Conservation (phyloP, 1,284 basidiomycete genomes). For the Farysia itapuensis region DNA sequence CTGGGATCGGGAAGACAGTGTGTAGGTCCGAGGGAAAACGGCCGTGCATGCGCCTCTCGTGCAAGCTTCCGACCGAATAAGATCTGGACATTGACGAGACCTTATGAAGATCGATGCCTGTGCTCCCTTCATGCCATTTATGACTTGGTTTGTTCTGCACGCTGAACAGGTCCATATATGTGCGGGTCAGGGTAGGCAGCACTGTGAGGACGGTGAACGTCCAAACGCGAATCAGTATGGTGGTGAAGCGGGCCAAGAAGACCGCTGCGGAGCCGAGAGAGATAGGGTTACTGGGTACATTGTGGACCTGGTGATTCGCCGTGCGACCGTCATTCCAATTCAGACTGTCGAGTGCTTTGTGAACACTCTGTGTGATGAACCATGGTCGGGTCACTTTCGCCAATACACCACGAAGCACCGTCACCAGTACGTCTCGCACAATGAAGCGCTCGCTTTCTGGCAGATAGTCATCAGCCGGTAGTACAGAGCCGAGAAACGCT, state of each 20-base stretch:
- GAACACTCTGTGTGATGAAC: slow-evolving; percentile 36
- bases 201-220: slow-evolving; percentile 10
- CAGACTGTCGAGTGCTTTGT: slow-evolving; percentile 24
- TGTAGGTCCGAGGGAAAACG: slow-evolving; percentile 18
- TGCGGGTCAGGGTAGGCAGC: slow-evolving; percentile 16
- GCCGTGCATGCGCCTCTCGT: slow-evolving; percentile 34
- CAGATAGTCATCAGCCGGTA: slow-evolving; percentile 32
- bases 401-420: slow-evolving; percentile 25
- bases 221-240: slow-evolving; percentile 12
- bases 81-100: slow-evolving; percentile 9
- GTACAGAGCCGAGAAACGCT: slow-evolving; percentile 17
- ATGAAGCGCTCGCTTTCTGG: slow-evolving; percentile 38
- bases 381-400: slow-evolving; percentile 26
- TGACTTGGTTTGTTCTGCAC: slow-evolving; percentile 6
- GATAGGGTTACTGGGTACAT: neutral
- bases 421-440: slow-evolving; percentile 33
- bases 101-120: neutral
- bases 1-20: neutral
- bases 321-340: slow-evolving; percentile 5
- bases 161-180: slow-evolving; percentile 33
- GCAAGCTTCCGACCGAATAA: slow-evolving; percentile 12
- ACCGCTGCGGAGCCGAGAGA: neutral
- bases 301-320: neutral
- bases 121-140: no score
- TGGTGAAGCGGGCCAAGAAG: slow-evolving; percentile 9